Percentiles rank a stretch among this genome's conserved stretches.
Evolutionary conservation across 176 grass and related monocot genomes (phyloP).

Genomic region (Carex littledalei): DNA sequence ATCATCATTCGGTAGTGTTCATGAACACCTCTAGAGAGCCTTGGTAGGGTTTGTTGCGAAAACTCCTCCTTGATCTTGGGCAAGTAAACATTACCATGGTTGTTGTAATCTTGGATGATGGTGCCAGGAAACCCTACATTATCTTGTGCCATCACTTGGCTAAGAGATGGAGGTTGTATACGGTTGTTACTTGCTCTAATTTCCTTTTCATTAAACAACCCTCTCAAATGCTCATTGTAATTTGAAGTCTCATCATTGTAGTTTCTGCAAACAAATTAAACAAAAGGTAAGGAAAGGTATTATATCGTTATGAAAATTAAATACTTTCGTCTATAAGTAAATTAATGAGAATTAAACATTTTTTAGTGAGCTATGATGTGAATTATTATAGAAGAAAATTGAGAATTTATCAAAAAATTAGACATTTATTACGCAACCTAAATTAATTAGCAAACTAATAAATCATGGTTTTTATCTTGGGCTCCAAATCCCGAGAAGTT

Average conservation of each 20-base stretch:
- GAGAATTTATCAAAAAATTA: not conserved
- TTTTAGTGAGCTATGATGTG: not conserved
- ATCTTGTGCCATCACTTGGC: constrained; percentile 61
- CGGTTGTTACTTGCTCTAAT: constrained; percentile 24
- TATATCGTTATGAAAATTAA: not conserved
- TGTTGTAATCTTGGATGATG: constrained; percentile 11
- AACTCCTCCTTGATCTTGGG: constrained; percentile 47
- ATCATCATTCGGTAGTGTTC: constrained; percentile 22
- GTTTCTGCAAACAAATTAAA: constrained; percentile 27
- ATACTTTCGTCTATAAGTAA: not conserved
- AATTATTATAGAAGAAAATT: not conserved
- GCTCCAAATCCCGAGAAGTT: constrained; percentile 69
- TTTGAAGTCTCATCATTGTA: constrained; percentile 23
- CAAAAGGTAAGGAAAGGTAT: not conserved
- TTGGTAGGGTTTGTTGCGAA: not conserved
- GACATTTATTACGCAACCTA: not conserved
- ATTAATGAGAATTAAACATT: not conserved
- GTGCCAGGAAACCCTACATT: constrained; percentile 58
- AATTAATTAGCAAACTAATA: not conserved
- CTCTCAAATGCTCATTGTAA: constrained; percentile 25
- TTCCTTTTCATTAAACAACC: constrained; percentile 30
- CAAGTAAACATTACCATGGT: not conserved
- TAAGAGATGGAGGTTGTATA: constrained; percentile 30
- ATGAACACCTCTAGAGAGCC: not conserved
- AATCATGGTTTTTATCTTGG: constrained; percentile 22